Conservation (phyloP, 1,139 yeast genomes). For the Protomyces gravidus region DNA sequence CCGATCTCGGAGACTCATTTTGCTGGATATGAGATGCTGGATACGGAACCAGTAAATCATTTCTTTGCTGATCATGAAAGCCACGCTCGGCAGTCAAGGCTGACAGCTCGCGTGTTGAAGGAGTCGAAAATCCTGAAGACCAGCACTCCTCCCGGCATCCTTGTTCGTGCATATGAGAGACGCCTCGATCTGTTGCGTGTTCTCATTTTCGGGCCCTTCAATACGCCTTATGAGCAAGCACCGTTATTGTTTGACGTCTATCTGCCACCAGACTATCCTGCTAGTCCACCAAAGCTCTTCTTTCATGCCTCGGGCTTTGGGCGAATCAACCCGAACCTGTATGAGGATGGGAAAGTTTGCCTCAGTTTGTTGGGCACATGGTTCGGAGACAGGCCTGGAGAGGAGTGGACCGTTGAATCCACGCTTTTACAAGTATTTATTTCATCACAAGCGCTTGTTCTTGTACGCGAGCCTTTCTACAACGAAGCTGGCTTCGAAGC, state of each 20-base stretch:
- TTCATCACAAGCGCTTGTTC: constrained; percentile 33
- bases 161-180: constrained; percentile 32
- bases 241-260: constrained; percentile 33
- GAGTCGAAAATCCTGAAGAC: constrained; percentile 31
- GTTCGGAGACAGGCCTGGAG: constrained; percentile 32
- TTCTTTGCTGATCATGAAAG: not conserved
- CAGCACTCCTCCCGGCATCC: constrained; percentile 33
- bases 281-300: constrained; percentile 32
- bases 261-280: constrained; percentile 30
- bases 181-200: constrained; percentile 33
- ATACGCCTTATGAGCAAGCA: constrained; percentile 34
- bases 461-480: constrained; percentile 33
- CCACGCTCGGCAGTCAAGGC: not conserved
- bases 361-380: constrained; percentile 35
- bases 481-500: constrained; percentile 35
- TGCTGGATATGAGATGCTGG: constrained; percentile 2
- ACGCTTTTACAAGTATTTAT: constrained; percentile 33
- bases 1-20: constrained; percentile 3
- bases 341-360: constrained; percentile 35
- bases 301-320: constrained; percentile 34
- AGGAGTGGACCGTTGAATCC: constrained; percentile 32
- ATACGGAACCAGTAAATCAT: constrained; percentile 12
- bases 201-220: constrained; percentile 32
- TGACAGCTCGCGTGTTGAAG: constrained; percentile 12
- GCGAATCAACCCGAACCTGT: constrained; percentile 34